phyloP scores from a whole-genome alignment of 148 eudicot species.

The Gaultheria prostrata region DNA sequence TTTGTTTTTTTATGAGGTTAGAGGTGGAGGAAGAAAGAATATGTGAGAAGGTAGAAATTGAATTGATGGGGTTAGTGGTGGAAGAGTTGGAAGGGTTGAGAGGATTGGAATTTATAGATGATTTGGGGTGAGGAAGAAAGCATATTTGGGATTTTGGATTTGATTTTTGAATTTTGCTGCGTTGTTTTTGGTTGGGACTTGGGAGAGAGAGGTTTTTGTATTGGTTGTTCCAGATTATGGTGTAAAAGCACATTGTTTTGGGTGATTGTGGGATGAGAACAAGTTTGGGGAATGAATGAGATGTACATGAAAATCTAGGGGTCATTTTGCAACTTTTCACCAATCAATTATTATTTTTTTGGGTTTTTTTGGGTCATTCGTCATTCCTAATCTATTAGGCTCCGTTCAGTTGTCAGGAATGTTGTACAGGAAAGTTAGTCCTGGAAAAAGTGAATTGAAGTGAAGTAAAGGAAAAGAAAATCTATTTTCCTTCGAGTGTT shows the following conservation, averaged over 20 bases:
- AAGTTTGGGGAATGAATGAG: background rate
- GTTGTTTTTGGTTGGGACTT: background rate
- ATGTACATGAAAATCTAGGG: background rate
- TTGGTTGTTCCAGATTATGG: background rate
- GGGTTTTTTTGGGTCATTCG: too few species aligned
- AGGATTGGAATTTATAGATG: slow-evolving; percentile 6
- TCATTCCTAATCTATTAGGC: too few species aligned
- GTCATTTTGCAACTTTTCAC: background rate
- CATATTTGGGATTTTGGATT: background rate
- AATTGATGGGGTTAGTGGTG: background rate
- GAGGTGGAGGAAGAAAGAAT: background rate
- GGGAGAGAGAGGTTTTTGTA: background rate
- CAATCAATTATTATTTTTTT: too few species aligned
- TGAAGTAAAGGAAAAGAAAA: too few species aligned
- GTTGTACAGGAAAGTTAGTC: too few species aligned
- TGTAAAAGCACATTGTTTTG: too few species aligned
- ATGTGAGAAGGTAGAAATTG: background rate
- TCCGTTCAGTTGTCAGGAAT: too few species aligned
- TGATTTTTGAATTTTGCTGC: background rate
- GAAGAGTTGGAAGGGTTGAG: background rate
- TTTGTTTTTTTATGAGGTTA: background rate
- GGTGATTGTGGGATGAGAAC: background rate
- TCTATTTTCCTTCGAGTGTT: too few species aligned
- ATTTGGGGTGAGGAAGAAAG: background rate
- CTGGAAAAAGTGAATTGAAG: too few species aligned